Percentiles rank a stretch among this genome's conserved stretches.
Conservation (phyloP, 176 grass and related monocot genomes). For the Avena eriantha region DNA sequence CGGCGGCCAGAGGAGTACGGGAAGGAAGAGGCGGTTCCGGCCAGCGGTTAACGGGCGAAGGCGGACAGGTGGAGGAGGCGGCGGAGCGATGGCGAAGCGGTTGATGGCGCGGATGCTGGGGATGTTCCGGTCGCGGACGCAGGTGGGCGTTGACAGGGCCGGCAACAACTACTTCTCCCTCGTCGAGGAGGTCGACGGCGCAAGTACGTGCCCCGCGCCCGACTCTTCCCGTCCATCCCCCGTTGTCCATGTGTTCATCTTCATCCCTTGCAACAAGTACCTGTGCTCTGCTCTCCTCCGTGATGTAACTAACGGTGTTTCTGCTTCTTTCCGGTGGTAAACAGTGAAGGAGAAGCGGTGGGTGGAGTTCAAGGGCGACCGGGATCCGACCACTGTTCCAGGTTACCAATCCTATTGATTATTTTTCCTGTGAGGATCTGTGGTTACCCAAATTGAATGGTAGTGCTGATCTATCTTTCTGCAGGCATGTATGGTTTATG, state of each 20-base stretch:
- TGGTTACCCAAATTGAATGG: neutral
- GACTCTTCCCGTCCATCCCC: neutral
- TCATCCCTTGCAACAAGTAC: neutral
- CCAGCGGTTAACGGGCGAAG: neutral
- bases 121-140: slow-evolving; percentile 67
- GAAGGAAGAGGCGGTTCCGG: neutral
- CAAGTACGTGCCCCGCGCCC: slow-evolving; percentile 43
- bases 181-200: slow-evolving; percentile 72
- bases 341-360: slow-evolving; percentile 91
- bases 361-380: slow-evolving; percentile 90
- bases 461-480: neutral
- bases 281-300: neutral
- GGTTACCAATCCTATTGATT: slow-evolving; percentile 48
- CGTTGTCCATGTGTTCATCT: neutral
- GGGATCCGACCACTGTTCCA: slow-evolving; percentile 83
- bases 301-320: neutral
- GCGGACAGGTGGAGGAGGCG: neutral
- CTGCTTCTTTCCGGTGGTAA: slow-evolving; percentile 5
- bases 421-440: slow-evolving; percentile 1
- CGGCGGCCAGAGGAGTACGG: neutral
- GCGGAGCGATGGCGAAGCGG: slow-evolving; percentile 65
- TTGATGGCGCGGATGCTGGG: slow-evolving; percentile 67
- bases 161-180: slow-evolving; percentile 87
- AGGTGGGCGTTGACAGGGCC: slow-evolving; percentile 80
- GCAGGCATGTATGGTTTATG: slow-evolving; percentile 58